Conservation (phyloP, 139 green algal genomes). For the Micromonas commoda region DNA sequence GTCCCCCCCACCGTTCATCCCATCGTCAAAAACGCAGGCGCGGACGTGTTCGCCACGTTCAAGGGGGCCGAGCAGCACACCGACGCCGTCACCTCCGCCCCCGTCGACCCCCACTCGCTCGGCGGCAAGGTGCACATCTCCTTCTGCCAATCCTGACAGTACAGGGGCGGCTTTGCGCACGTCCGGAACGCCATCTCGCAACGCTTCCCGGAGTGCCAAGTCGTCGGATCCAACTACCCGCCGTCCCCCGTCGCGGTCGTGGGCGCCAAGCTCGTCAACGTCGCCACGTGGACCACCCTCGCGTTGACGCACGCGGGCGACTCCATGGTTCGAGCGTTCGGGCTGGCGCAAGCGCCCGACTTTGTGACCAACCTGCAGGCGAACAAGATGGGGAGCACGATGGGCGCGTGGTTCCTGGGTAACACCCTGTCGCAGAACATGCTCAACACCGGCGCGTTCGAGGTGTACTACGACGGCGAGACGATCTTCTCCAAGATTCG, state of each 20-base stretch:
- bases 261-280: neutral
- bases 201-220: neutral
- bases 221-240: slow-evolving; percentile 25
- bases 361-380: neutral
- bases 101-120: neutral
- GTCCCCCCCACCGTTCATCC: neutral
- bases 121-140: neutral
- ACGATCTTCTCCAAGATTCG: slow-evolving; percentile 24
- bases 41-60: neutral
- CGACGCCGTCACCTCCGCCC: neutral
- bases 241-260: neutral
- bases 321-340: neutral
- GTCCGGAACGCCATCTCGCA: neutral
- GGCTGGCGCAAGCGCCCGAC: neutral
- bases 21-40: neutral
- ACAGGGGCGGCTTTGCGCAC: slow-evolving; percentile 11
- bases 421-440: slow-evolving; percentile 24
- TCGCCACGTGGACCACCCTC: neutral
- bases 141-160: slow-evolving; percentile 23
- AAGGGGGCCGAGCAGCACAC: neutral
- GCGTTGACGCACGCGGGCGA: slow-evolving; percentile 1
- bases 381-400: slow-evolving; percentile 22
- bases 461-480: slow-evolving; percentile 32
- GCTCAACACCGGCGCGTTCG: slow-evolving; percentile 32
- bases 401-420: neutral